A percentile compares a stretch with the other conserved stretches of the same genome.
Conservation (phyloP, 2,329 filamentous ascomycete species). For the Knufia fluminis region DNA sequence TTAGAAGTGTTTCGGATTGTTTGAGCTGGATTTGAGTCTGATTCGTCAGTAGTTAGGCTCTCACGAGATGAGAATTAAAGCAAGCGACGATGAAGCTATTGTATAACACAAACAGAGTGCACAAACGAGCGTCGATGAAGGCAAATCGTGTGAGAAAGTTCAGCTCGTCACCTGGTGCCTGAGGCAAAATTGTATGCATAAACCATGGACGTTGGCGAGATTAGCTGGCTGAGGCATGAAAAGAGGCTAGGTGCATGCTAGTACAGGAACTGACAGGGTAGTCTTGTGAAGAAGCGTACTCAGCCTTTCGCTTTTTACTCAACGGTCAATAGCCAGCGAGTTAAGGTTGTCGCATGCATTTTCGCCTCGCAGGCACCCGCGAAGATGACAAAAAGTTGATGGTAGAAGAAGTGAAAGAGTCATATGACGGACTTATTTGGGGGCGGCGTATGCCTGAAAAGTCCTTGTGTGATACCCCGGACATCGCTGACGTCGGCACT, state of each 20-base stretch:
- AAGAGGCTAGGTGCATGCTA: too few relatives aligned
- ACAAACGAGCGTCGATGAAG: background rate
- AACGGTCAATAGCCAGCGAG: background rate
- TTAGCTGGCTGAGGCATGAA: background rate
- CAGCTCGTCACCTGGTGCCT: background rate
- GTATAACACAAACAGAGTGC: background rate
- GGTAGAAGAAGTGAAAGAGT: background rate
- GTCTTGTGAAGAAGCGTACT: too few relatives aligned
- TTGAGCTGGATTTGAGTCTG: too few relatives aligned
- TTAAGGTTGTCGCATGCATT: background rate
- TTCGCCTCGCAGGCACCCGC: constrained; percentile 8
- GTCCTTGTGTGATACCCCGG: too few relatives aligned
- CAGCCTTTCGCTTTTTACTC: too few relatives aligned
- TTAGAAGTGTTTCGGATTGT: too few relatives aligned
- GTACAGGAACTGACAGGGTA: too few relatives aligned
- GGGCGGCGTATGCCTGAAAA: background rate
- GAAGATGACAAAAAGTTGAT: background rate
- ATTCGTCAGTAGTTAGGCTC: too few relatives aligned
- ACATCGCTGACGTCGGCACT: too few relatives aligned
- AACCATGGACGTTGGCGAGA: background rate
- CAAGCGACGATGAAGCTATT: background rate
- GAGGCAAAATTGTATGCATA: background rate
- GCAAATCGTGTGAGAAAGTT: background rate
- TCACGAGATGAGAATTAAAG: too few relatives aligned
- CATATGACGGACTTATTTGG: background rate